Conservation (phyloP, 345 rosid species). For the Xanthoceras sorbifolium region DNA sequence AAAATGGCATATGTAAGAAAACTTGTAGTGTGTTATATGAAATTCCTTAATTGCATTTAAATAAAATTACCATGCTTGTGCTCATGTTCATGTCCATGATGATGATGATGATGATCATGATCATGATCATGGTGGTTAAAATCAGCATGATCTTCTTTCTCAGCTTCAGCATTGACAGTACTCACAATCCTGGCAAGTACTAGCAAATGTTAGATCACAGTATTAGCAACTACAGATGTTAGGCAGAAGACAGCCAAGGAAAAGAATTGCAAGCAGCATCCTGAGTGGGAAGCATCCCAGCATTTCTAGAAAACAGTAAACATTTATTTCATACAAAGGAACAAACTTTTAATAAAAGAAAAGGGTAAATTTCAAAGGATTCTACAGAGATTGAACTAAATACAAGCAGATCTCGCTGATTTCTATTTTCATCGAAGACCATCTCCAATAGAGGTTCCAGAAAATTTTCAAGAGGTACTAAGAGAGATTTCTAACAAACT, state of each 20-base stretch:
- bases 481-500: neutral
- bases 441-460: neutral
- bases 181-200: conserved; percentile 72
- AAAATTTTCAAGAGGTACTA: neutral
- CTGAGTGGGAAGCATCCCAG: neutral
- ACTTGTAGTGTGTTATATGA: neutral
- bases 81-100: conserved; percentile 57
- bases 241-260: conserved; percentile 4
- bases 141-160: conserved; percentile 51
- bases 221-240: conserved; percentile 4
- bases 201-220: conserved; percentile 18
- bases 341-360: neutral
- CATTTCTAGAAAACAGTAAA: neutral
- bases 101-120: conserved; percentile 50
- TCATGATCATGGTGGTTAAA: conserved; percentile 54
- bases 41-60: neutral
- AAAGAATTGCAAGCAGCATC: neutral
- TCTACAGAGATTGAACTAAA: neutral
- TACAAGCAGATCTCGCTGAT: neutral
- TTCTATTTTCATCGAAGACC: neutral
- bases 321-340: neutral
- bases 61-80: conserved; percentile 65
- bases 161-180: conserved; percentile 56
- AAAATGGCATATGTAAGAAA: neutral
- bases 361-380: neutral